These are phyloP conservation scores for Aspergillus sp. DNA, from an alignment of 2,329 filamentous ascomycete genomes.

Conservation along the genomic window DNA sequence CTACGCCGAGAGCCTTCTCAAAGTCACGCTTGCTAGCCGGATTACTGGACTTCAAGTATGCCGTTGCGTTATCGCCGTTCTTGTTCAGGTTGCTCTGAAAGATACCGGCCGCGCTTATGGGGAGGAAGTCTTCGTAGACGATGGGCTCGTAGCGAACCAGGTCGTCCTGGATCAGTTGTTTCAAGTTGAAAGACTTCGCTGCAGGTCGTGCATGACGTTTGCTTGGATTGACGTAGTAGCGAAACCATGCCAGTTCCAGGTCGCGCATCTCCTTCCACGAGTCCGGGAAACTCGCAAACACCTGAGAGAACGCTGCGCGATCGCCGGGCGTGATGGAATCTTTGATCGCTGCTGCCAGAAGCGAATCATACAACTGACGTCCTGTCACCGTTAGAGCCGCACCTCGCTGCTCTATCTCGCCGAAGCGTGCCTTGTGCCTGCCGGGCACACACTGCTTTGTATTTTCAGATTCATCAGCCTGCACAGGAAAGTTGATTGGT, in stretches of 20 bases:
- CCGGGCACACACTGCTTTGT: conserved; percentile 26
- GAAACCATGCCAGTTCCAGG: conserved; percentile 42
- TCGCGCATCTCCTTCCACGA: conserved; percentile 38
- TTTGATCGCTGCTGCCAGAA: conserved; percentile 33
- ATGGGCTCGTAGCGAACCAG: conserved; percentile 44
- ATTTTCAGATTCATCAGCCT: conserved; percentile 1
- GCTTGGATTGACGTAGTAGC: conserved; percentile 29
- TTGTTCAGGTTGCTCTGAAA: conserved; percentile 47
- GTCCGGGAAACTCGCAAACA: conserved; percentile 46
- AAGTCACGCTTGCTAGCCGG: background rate
- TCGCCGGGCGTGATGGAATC: conserved; percentile 22
- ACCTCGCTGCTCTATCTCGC: conserved; percentile 56
- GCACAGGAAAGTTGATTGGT: conserved; percentile 41
- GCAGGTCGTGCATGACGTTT: background rate
- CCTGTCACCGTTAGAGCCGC: conserved; percentile 51
- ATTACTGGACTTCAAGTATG: background rate
- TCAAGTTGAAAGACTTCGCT: conserved; percentile 15
- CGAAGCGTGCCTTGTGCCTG: conserved; percentile 52
- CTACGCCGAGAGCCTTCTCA: background rate
- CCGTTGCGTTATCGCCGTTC: background rate
- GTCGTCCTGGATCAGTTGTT: conserved; percentile 33
- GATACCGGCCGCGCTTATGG: conserved; percentile 54
- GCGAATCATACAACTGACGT: conserved; percentile 47
- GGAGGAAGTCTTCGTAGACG: conserved; percentile 57
- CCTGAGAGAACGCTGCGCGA: background rate